phyloP scores from a whole-genome alignment of 352 stramenopile genomes.

The Globisporangium recalcitrans region DNA sequence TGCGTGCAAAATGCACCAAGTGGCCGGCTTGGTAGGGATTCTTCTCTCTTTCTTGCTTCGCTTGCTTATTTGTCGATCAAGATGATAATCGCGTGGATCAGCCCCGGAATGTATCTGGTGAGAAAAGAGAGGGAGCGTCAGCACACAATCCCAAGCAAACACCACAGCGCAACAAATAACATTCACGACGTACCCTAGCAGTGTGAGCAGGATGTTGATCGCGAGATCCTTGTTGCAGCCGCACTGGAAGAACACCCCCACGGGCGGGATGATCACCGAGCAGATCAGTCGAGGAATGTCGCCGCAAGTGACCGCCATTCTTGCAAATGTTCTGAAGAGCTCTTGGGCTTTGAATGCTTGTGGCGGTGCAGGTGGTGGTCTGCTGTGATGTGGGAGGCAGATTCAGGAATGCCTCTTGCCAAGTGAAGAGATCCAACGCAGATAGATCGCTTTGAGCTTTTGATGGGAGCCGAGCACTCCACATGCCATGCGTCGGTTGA shows the following conservation, averaged over 20 bases:
- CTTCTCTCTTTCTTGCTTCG: background rate
- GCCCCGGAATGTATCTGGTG: constrained; percentile 50
- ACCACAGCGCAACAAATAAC: background rate
- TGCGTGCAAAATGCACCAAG: no score
- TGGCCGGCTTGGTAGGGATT: background rate
- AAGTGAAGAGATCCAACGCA: background rate
- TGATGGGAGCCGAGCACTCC: background rate
- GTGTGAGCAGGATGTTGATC: constrained; percentile 68
- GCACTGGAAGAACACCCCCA: constrained; percentile 37
- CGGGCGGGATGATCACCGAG: constrained; percentile 51
- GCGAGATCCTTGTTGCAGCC: constrained; percentile 37
- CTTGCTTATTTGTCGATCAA: constrained; percentile 46
- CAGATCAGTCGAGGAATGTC: constrained; percentile 68
- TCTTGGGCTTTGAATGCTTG: background rate
- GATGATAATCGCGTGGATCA: constrained; percentile 77
- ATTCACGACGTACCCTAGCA: constrained; percentile 34
- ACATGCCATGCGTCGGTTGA: background rate
- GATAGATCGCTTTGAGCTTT: background rate
- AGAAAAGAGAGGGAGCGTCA: background rate
- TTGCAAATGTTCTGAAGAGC: background rate
- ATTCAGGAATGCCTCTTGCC: constrained; percentile 1
- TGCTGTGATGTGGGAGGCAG: background rate
- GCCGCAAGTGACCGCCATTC: constrained; percentile 59
- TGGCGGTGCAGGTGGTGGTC: background rate
- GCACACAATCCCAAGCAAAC: background rate